A percentile compares a stretch with the other conserved stretches of the same genome.
Conservation (phyloP, 208 protist genomes). For the Leishmania tarentolae region DNA sequence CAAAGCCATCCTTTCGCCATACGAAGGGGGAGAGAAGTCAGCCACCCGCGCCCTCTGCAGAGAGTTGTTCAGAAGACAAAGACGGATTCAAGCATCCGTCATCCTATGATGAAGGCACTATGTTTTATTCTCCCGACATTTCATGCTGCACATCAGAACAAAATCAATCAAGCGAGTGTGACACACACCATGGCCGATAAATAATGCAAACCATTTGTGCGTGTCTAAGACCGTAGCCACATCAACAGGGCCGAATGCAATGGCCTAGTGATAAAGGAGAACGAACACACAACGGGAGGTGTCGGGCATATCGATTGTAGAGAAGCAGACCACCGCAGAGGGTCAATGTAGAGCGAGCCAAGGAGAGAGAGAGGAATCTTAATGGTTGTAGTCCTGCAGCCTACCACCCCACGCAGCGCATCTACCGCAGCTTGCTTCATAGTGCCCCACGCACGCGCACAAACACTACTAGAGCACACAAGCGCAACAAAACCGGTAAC, state of each 20-base stretch:
- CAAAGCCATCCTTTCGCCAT: neutral
- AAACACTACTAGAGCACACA: neutral
- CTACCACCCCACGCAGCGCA: neutral
- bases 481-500: neutral
- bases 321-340: neutral
- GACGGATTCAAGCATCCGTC: neutral
- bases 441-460: neutral
- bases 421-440: neutral
- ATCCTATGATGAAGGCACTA: neutral
- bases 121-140: neutral
- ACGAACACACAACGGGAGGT: conserved; percentile 8
- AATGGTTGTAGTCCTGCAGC: neutral
- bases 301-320: neutral
- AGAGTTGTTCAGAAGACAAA: neutral
- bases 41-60: neutral
- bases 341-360: neutral
- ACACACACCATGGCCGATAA: conserved; percentile 7
- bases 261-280: neutral
- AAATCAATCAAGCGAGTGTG: neutral
- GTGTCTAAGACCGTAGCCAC: neutral
- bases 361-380: neutral
- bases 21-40: neutral
- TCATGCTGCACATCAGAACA: neutral
- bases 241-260: neutral
- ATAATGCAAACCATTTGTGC: neutral